Base-by-base conservation (phyloP, 768 basidiomycete species). In the Podaxis sp. region DNA sequence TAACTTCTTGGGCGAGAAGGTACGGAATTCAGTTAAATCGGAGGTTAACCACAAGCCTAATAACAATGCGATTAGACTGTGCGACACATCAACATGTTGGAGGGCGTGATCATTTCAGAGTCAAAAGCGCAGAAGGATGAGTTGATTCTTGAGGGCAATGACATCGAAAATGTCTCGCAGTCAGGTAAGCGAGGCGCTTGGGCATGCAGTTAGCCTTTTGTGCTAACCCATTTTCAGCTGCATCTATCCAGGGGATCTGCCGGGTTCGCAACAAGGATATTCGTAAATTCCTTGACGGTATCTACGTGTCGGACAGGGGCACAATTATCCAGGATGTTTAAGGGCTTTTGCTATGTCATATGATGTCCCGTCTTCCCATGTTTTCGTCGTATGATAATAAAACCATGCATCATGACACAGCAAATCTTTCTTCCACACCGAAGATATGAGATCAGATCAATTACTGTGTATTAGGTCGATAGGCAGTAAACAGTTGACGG, bases 211-310 rank as follows among this genome's bases (percentile, higher is more conserved):
- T 41, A 17, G 41, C 4, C 26, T 3, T 36, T 20, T 20, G 3
- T 15, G 33, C 11, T 61, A 28, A 65, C 46, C 64, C 51, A 52
- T 33, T 26, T 57, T 53, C 65, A 89, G 95, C 97, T 65, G 97
- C 97, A 52, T 93, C 93, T 46, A 99, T 99, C 75, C 97, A 99
- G 76, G 96, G 96, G 69, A 83, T 90, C 65, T 97, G 95, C 82
- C 87, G 90, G 69, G 97, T 99, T 72, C 91, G 94, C 78, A 97
- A 99, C 90, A 99, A 99, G 84, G 96, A 96, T 84, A 98, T 99
- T 80, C 94, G 96, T 72, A 97, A 98, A 84, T 97, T 98, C 85
- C 82, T 97, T 75, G 93, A 96, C 74, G 91, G 93, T 76, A 86
- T 95, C 79, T 95, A 95, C 70, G 93, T 95, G 65, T 95, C 93